These are phyloP conservation scores for Persicaria tinctoria DNA, from an alignment of 148 eudicot genomes.

Conservation along the genomic window DNA sequence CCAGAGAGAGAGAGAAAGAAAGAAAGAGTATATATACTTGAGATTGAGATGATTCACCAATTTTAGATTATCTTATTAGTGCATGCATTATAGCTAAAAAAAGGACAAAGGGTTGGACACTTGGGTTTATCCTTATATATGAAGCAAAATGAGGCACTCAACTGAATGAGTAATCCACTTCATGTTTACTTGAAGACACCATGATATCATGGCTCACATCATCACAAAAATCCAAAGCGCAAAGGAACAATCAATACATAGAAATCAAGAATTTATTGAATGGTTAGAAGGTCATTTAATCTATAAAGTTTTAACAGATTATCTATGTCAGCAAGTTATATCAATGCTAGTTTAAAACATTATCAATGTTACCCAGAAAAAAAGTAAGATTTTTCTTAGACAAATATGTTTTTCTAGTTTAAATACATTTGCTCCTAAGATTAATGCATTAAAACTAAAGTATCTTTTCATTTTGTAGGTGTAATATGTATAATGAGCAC, in stretches of 20 bases:
- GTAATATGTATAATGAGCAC: too few relatives aligned
- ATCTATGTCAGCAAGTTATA: too few relatives aligned
- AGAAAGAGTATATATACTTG: not conserved
- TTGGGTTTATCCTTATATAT: not conserved
- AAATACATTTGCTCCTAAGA: too few relatives aligned
- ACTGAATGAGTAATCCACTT: not conserved
- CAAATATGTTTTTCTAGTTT: too few relatives aligned
- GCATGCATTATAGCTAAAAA: not conserved
- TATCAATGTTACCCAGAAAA: too few relatives aligned
- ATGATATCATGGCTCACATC: slow-evolving; percentile 14
- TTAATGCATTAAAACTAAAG: too few relatives aligned
- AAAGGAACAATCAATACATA: not conserved
- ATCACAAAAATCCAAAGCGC: not conserved
- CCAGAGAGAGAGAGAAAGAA: not conserved
- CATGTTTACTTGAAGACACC: not conserved
- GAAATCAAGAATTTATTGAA: too few relatives aligned
- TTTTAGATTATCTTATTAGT: not conserved
- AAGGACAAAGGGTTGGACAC: not conserved
- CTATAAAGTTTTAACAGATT: too few relatives aligned
- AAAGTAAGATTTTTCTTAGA: too few relatives aligned
- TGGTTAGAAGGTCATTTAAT: too few relatives aligned
- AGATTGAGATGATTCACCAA: not conserved
- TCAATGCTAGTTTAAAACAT: too few relatives aligned
- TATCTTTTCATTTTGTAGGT: too few relatives aligned
- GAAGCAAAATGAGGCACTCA: slow-evolving; percentile 4